Conservation (phyloP, 2,329 filamentous ascomycete genomes). For the Claviceps pazoutovae region DNA sequence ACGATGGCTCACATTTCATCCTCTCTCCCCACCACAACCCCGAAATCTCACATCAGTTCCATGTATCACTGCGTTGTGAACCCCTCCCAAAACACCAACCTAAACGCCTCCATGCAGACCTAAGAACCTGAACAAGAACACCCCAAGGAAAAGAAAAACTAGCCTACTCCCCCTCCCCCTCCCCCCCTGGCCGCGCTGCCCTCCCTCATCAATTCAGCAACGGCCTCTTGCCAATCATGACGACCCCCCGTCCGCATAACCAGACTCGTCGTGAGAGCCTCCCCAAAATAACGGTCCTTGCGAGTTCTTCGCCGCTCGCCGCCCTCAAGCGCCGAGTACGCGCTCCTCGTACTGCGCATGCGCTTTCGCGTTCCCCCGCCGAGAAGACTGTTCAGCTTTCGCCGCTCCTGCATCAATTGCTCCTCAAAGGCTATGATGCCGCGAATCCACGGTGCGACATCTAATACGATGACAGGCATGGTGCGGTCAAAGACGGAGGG, state of each 20-base stretch:
- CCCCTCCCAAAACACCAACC: too few species aligned
- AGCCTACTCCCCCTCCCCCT: not conserved
- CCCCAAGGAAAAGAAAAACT: too few species aligned
- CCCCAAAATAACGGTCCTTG: slow-evolving; percentile 58
- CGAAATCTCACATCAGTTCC: too few species aligned
- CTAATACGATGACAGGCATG: slow-evolving; percentile 49
- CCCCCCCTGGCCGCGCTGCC: slow-evolving; percentile 6
- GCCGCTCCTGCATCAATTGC: slow-evolving; percentile 52
- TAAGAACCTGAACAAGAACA: too few species aligned
- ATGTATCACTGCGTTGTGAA: too few species aligned
- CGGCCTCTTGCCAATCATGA: slow-evolving; percentile 22
- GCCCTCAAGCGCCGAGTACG: slow-evolving; percentile 64
- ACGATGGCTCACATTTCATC: too few species aligned
- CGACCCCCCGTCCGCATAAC: slow-evolving; percentile 51
- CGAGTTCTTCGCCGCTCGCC: slow-evolving; percentile 52
- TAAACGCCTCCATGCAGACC: too few species aligned
- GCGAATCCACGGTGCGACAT: slow-evolving; percentile 84
- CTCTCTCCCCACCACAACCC: too few species aligned
- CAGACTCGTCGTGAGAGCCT: slow-evolving; percentile 41
- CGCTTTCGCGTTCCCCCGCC: slow-evolving; percentile 38
- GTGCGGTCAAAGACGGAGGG: slow-evolving; percentile 68
- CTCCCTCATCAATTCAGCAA: slow-evolving; percentile 10
- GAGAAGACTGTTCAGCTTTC: slow-evolving; percentile 46
- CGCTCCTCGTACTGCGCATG: slow-evolving; percentile 57
- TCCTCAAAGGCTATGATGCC: slow-evolving; percentile 67